Conservation (phyloP, 768 basidiomycete species). For the Candolleomyces aberdarensis region DNA sequence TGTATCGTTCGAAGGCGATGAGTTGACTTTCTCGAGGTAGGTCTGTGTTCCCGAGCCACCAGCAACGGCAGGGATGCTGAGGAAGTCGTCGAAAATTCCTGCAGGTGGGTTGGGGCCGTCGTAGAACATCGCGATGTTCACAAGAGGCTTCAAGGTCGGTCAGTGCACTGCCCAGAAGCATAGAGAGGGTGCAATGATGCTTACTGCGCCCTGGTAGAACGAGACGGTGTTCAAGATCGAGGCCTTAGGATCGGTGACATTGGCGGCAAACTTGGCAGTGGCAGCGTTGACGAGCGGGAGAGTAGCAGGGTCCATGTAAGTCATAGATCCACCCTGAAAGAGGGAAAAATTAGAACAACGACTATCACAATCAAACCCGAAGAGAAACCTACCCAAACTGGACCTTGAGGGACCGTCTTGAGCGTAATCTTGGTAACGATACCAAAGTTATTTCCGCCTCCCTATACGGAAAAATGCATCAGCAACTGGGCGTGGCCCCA, state of each 20-base stretch:
- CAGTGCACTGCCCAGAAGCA: neutral
- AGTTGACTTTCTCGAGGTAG: constrained; percentile 30
- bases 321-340: constrained; percentile 48
- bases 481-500: neutral
- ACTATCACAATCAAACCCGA: neutral
- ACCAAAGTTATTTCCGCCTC: constrained; percentile 61
- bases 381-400: constrained; percentile 16
- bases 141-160: constrained; percentile 10
- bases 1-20: constrained; percentile 27
- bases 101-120: constrained; percentile 42
- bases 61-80: constrained; percentile 33
- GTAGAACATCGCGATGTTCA: constrained; percentile 43
- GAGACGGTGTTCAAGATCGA: neutral
- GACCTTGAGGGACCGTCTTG: constrained; percentile 38
- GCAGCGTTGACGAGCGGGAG: constrained; percentile 17
- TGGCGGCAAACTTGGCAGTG: constrained; percentile 20
- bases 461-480: constrained; percentile 29
- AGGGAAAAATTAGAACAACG: constrained; percentile 7
- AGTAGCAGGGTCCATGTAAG: constrained; percentile 19
- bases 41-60: constrained; percentile 31
- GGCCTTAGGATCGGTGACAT: constrained; percentile 34
- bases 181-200: neutral
- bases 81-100: constrained; percentile 46
- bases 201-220: neutral
- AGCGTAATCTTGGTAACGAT: constrained; percentile 48